Percentiles rank a stretch among this genome's conserved stretches.
phyloP scores from a whole-genome alignment of 768 basidiomycete species.

The Strobilomyces echinocephalus region DNA sequence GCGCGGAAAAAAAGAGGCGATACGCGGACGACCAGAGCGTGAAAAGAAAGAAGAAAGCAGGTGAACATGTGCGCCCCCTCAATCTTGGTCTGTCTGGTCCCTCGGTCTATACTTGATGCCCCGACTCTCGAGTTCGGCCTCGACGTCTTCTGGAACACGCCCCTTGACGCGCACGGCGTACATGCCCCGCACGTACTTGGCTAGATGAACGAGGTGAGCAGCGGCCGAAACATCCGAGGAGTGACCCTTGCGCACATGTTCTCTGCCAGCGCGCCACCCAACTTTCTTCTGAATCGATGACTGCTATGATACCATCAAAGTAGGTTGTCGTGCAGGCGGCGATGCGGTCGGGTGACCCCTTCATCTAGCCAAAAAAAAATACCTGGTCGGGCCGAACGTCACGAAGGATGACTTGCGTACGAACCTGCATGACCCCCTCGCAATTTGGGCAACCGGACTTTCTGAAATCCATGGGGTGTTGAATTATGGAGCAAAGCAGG shows the following conservation, averaged over 20 bases:
- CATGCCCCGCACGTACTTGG: conserved; percentile 86
- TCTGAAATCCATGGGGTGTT: conserved; percentile 77
- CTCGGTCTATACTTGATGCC: conserved; percentile 83
- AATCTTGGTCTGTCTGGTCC: conserved; percentile 76
- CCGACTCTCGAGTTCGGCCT: conserved; percentile 69
- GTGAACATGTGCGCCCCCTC: conserved; percentile 13
- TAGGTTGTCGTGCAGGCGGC: conserved; percentile 83
- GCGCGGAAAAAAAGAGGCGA: neutral
- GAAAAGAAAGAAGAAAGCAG: neutral
- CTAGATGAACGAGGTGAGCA: conserved; percentile 36
- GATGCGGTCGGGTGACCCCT: conserved; percentile 79
- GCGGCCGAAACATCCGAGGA: neutral
- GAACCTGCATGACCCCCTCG: conserved; percentile 88
- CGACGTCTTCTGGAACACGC: conserved; percentile 79
- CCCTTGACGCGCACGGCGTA: conserved; percentile 91
- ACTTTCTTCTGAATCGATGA: conserved; percentile 79
- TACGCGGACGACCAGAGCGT: neutral
- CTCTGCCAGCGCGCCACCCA: conserved; percentile 98
- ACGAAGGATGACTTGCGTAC: conserved; percentile 15
- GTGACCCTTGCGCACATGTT: conserved; percentile 57
- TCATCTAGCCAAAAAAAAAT: conserved; percentile 56
- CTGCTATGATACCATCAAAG: conserved; percentile 88
- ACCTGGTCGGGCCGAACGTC: neutral
- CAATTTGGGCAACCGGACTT: conserved; percentile 94
- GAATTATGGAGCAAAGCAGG: conserved; percentile 88